Conservation (phyloP, 257 asterid genomes). For the Agastache rugosa region DNA sequence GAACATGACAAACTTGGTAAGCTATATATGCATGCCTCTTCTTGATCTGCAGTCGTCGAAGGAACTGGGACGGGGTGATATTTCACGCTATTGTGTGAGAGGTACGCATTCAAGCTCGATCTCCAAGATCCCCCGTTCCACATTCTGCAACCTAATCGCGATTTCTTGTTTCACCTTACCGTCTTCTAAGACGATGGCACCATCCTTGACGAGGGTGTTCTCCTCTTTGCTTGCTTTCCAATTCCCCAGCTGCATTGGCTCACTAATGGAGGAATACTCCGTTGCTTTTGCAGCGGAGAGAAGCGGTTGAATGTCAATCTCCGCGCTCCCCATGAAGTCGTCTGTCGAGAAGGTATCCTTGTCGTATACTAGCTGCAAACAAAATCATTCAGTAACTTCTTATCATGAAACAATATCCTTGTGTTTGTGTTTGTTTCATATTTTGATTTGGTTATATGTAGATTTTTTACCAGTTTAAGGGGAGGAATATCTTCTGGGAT, state of each 20-base stretch:
- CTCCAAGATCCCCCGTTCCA: constrained; percentile 80
- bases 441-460: too few species aligned
- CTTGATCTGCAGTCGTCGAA: not conserved
- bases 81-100: constrained; percentile 63
- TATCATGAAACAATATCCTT: too few species aligned
- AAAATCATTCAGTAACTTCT: too few species aligned
- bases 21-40: not conserved
- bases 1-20: not conserved
- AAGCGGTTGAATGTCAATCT: constrained; percentile 81
- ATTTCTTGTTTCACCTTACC: constrained; percentile 75
- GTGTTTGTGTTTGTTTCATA: too few species aligned
- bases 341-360: constrained; percentile 89
- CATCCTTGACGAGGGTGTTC: constrained; percentile 59
- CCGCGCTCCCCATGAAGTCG: constrained; percentile 95
- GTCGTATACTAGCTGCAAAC: constrained; percentile 77
- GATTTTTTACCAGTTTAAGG: constrained; percentile 69
- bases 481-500: constrained; percentile 90
- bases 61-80: not conserved
- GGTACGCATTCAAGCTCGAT: constrained; percentile 94
- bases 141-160: constrained; percentile 76
- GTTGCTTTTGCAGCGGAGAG: constrained; percentile 82
- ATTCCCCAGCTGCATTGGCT: constrained; percentile 56
- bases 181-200: constrained; percentile 59
- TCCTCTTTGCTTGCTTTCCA: constrained; percentile 70
- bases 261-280: constrained; percentile 52